phyloP scores from a whole-genome alignment of 2,329 filamentous ascomycete genomes.

The Fusarium compactum region DNA sequence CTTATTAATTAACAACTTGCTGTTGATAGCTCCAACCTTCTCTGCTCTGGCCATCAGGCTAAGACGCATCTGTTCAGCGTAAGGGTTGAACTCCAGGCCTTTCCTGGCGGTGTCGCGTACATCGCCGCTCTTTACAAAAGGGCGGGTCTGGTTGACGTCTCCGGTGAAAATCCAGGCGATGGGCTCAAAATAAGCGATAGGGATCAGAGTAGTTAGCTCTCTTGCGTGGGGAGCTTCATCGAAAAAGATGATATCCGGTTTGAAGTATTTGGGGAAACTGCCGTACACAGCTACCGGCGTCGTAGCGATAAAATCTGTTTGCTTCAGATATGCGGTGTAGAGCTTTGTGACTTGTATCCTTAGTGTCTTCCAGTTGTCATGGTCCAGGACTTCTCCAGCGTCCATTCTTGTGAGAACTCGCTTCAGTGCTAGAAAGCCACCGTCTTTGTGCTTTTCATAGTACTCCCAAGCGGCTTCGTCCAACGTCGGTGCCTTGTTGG shows the following conservation, averaged over 20 bases:
- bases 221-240: slow-evolving; percentile 71
- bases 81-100: slow-evolving; percentile 49
- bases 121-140: slow-evolving; percentile 53
- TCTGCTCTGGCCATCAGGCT: slow-evolving; percentile 57
- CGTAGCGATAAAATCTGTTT: slow-evolving; percentile 60
- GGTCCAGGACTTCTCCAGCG: slow-evolving; percentile 42
- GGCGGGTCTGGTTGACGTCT: slow-evolving; percentile 59
- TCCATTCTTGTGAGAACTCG: slow-evolving; percentile 53
- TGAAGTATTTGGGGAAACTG: slow-evolving; percentile 66
- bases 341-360: slow-evolving; percentile 51
- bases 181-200: slow-evolving; percentile 58
- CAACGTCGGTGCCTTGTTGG: slow-evolving; percentile 53
- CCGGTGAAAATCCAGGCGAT: slow-evolving; percentile 60
- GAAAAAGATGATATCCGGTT: slow-evolving; percentile 87
- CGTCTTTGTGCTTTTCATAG: slow-evolving; percentile 51
- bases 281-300: slow-evolving; percentile 59
- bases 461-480: slow-evolving; percentile 59
- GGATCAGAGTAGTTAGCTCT: slow-evolving; percentile 60
- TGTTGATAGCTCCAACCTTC: slow-evolving; percentile 49
- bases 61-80: slow-evolving; percentile 50
- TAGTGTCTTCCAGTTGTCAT: slow-evolving; percentile 48
- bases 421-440: slow-evolving; percentile 52
- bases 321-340: slow-evolving; percentile 54
- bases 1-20: slow-evolving; percentile 54
- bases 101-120: slow-evolving; percentile 24